Base-by-base conservation (phyloP, 192 early-diverging fungal species). In the Coemansia sp. region DNA sequence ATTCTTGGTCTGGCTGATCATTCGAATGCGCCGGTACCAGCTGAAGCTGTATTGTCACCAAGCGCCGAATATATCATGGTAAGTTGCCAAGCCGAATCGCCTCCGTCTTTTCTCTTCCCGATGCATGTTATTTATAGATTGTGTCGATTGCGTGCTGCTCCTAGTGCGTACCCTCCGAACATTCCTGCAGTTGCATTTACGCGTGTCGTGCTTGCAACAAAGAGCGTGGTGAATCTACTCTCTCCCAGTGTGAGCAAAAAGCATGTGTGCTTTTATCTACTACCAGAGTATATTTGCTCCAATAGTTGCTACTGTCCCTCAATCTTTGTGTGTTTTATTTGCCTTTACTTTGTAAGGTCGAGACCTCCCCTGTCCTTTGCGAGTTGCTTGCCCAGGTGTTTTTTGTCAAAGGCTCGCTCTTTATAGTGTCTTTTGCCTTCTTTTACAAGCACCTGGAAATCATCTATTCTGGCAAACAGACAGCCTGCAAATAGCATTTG, bases 21-120 rank as follows among this genome's bases (percentile, higher is more conserved):
- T 5, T 7, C 38, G 4, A 47, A 19, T 12, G 32, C 6, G 21
- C 10, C 37, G 56, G 29, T 21, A 22, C 35, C 51, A 45, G 48
- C 48, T 2, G 49, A 47, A 14, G 45, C 53, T 6, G 58, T 38
- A 5, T 37, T 50, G 0, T 58, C 62, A 39, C 62, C 66, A 25
- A 61, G 49, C 17, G 37, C 56, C 8, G 66, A 63, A 45, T 64
- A 41, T 29, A 66, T 65, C 49, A 69, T 65, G 70, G 70, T 72
- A 72, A 72, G 70, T 51, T 14, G 24, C 25, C 53, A 49, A 49
- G n/a, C 41, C 41, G 41, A 43, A 43, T 43, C 41, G 11, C 32
- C 15, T 15, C 41, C 41, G 41, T 11, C 41, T 43, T 43, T 43
- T 43, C 41, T 21, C 41, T 11, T 43, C 32, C 32, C 41, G 12